phyloP scores from a whole-genome alignment of 768 basidiomycete species.

The Asterophora parasitica region DNA sequence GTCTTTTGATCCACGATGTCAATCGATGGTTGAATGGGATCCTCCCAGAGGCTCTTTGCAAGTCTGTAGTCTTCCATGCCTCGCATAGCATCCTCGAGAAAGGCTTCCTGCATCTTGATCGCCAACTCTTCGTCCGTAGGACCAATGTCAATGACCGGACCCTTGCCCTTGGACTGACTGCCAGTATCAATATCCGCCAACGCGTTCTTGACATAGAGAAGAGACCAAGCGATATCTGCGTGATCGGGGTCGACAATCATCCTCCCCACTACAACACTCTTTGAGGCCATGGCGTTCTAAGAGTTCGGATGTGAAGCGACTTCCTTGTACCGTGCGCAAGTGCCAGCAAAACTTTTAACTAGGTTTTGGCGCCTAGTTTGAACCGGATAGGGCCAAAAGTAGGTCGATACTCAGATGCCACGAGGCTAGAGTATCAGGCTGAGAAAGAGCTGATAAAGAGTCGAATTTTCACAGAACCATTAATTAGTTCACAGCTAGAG shows the following conservation, averaged over 20 bases:
- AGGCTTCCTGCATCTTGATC: slow-evolving; percentile 34
- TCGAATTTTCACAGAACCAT: too few relatives aligned
- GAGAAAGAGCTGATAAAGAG: too few relatives aligned
- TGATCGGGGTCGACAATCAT: slow-evolving; percentile 11
- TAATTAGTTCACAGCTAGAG: too few relatives aligned
- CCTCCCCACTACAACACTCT: slow-evolving; percentile 8
- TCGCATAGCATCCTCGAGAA: slow-evolving; percentile 24
- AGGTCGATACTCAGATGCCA: too few relatives aligned
- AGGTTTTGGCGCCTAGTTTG: background rate
- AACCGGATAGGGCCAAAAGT: too few relatives aligned
- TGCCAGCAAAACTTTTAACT: too few relatives aligned
- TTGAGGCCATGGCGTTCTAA: background rate
- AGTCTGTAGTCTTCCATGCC: slow-evolving; percentile 32
- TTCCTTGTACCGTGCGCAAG: background rate
- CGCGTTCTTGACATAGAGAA: slow-evolving; percentile 36
- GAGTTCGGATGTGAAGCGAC: background rate
- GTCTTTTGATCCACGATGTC: slow-evolving; percentile 31
- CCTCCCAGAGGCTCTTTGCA: slow-evolving; percentile 36
- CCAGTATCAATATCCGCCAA: slow-evolving; percentile 38
- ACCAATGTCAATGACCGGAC: slow-evolving; percentile 15
- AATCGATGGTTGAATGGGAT: slow-evolving; percentile 29
- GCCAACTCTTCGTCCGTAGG: slow-evolving; percentile 44
- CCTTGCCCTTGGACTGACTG: slow-evolving; percentile 35
- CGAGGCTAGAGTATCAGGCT: too few relatives aligned
- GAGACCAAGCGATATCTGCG: slow-evolving; percentile 32